phyloP scores from a whole-genome alignment of 2,329 filamentous ascomycete species.

The Fusarium multiceps region DNA sequence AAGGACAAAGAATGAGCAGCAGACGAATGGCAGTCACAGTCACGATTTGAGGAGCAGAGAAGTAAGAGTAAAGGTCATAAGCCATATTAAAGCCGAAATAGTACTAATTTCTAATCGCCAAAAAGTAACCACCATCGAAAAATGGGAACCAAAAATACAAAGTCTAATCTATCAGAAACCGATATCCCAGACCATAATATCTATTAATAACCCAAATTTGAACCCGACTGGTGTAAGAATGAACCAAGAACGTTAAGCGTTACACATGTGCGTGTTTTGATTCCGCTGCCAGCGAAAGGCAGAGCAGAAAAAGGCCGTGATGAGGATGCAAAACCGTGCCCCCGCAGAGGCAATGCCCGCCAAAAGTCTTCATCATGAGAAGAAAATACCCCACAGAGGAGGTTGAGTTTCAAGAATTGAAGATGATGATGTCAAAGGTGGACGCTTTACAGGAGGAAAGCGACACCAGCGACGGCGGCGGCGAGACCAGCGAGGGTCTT shows the following conservation, averaged over 20 bases:
- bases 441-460: constrained; percentile 43
- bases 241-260: constrained; percentile 42
- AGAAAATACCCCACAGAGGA: not conserved
- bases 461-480: constrained; percentile 40
- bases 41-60: not conserved
- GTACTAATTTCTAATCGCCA: constrained; percentile 39
- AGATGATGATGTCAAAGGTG: not conserved
- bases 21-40: not conserved
- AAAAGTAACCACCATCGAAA: constrained; percentile 37
- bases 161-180: constrained; percentile 23
- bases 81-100: constrained; percentile 41
- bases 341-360: not conserved
- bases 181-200: constrained; percentile 23
- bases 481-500: constrained; percentile 42
- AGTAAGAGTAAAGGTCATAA: constrained; percentile 23
- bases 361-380: not conserved
- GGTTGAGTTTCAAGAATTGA: not conserved
- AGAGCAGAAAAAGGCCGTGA: constrained; percentile 8
- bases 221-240: constrained; percentile 36
- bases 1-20: not conserved
- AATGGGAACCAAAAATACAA: constrained; percentile 13
- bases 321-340: constrained; percentile 9
- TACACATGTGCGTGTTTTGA: constrained; percentile 30
- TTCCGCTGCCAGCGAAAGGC: not conserved
- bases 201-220: constrained; percentile 6